A percentile compares a stretch with the other conserved stretches of the same genome.
These are phyloP conservation scores for Leccinum olivaceopallidum DNA, from an alignment of 768 basidiomycete species.

Conservation along the genomic window DNA sequence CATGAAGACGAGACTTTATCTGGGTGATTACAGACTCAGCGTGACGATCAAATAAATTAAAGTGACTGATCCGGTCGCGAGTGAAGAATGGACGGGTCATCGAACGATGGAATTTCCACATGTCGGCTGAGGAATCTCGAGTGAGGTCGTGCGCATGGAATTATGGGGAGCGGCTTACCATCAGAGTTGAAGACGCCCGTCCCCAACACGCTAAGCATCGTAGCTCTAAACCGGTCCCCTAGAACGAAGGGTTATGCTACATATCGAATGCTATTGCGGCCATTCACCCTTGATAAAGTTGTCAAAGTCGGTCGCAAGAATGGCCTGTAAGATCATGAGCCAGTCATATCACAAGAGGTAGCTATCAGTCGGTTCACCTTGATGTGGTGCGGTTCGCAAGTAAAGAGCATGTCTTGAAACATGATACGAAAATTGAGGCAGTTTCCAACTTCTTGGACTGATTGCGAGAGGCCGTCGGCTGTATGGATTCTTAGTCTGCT, in stretches of 20 bases:
- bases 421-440: slow-evolving; percentile 47
- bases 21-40: slow-evolving; percentile 43
- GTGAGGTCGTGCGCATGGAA: background rate
- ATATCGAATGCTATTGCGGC: background rate
- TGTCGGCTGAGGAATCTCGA: slow-evolving; percentile 36
- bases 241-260: background rate
- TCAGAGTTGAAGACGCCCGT: slow-evolving; percentile 72
- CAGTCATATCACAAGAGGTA: background rate
- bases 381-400: slow-evolving; percentile 53
- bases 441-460: slow-evolving; percentile 39
- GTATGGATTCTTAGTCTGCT: background rate
- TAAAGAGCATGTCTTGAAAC: slow-evolving; percentile 48
- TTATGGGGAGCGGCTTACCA: slow-evolving; percentile 35
- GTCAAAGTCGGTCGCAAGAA: slow-evolving; percentile 56
- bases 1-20: slow-evolving; percentile 48
- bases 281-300: slow-evolving; percentile 57
- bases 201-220: slow-evolving; percentile 53
- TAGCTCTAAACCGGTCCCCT: slow-evolving; percentile 39
- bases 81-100: slow-evolving; percentile 67
- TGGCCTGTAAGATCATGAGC: slow-evolving; percentile 27
- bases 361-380: slow-evolving; percentile 31
- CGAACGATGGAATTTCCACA: slow-evolving; percentile 66
- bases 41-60: slow-evolving; percentile 60
- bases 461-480: slow-evolving; percentile 46
- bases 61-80: slow-evolving; percentile 59